Evolutionary conservation across 768 basidiomycete species (phyloP), one percentile per base, ranked within the genome.

Genomic region (Lentinus tigrinus): DNA sequence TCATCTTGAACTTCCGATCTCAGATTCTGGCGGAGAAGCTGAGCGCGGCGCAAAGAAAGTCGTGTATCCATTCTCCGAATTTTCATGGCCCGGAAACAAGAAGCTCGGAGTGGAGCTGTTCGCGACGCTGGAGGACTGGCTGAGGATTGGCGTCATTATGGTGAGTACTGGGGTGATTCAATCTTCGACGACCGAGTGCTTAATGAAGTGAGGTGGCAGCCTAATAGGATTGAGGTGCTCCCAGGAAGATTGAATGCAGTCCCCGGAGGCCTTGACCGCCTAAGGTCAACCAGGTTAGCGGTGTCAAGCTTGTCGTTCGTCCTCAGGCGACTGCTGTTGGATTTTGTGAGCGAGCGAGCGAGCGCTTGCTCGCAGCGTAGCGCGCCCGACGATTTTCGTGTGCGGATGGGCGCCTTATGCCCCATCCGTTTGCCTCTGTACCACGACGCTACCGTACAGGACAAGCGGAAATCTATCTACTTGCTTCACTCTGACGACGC

Each of bases 201-300:
- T 66, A 66, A n/a, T n/a, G 42, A 39, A 14, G 62, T 69, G 19
- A 14, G 28, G 2, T 31, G 3, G 17, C 42, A 70, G 69, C 70
- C 70, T 10, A 71, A 68, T 43, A 48, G 46, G 2, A 64, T 68
- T 2, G 66, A 71, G 37, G 47, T 71, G 9, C 58, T 71, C 13
- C 67, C 69, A 1, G 50, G 52, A 4, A 69, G 70, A 3, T 56
- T 71, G 3, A 37, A 53, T 5, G 68, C 68, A 13, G 63, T 71
- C 13, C 44, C 43, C 5, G 59, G 47, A 4, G 69, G 68, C 1
- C 43, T 70, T 4, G 50, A 66, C 48, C 49, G 62, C 28, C 27
- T 68, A 55, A 61, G 48, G 37, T 50, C 23, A 40, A 63, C 28
- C 21, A 61, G 34, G 68, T 70, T 42, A 69, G 70, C 47, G 69